Evolutionary conservation across 1,139 yeast species (phyloP), one percentile per base, ranked within the genome.

Genomic region (Yamadazyma sp.): DNA sequence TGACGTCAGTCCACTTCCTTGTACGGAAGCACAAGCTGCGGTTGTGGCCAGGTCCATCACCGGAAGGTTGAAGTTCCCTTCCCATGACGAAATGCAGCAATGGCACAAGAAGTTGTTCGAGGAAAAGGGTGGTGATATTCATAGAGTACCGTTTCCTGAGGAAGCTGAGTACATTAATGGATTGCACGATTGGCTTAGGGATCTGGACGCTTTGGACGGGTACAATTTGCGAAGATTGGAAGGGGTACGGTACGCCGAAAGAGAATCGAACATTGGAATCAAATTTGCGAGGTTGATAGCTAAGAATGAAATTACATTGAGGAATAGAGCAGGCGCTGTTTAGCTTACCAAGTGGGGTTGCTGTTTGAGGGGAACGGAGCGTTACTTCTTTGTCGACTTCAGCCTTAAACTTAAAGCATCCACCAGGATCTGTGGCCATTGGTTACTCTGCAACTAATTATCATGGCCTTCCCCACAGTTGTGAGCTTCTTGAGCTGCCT

Each of bases 11-110:
- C 79, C 79, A 20, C 64, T 73, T 61, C 74, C 78, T 24, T 58
- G 69, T 24, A 61, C 73, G 3, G 78, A 74, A 53, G 64, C 68
- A 17, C 78, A 74, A 50, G 72, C 66, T 5, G 67, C 71, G 17
- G 55, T 67, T n/a, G 58, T 72, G 31, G 67, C 77, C 4, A 58
- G 77, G 34, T 64, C 62, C 2, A 56, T 62, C 39, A 60, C 70
- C 23, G 77, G 77, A 8, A 58, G 74, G 38, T 46, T 63, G 9
- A 33, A 41, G 10, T 53, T 73, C 26, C 79, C 78, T 0, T 35
- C 56, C 4, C 37, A 46, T 12, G 50, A 53, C 22, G 64, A 57
- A 17, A 72, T 71, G 73, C 22, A 39, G 5, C 18, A 39, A 7
- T 53, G 53, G 36, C 57, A 55, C 36, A 38, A 42, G 12, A 23